Evolutionary conservation across 2,329 filamentous ascomycete genomes (phyloP).

Genomic region (Penicillium sp.): DNA sequence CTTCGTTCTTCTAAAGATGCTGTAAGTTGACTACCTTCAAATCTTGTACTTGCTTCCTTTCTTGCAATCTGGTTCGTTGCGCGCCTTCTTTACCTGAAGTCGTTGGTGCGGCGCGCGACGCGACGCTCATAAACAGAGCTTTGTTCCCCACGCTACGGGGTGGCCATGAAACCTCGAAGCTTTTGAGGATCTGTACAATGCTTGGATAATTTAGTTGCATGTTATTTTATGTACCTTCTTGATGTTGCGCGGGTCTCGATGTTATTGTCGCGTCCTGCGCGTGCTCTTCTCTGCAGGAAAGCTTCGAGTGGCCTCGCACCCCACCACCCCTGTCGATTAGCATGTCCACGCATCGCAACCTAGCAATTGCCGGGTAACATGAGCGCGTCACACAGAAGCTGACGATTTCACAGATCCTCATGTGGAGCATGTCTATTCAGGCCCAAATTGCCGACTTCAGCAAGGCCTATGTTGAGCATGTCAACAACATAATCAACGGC

Average conservation of each 20-base stretch:
- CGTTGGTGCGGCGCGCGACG: conserved; percentile 14
- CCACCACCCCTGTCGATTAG: not conserved
- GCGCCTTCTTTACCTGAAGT: not conserved
- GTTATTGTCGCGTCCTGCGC: not conserved
- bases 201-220: not conserved
- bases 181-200: not conserved
- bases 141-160: not conserved
- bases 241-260: not conserved
- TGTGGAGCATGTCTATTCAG: conserved; percentile 75
- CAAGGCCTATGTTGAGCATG: conserved; percentile 82
- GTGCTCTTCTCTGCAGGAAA: not conserved
- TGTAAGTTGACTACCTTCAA: conserved; percentile 55
- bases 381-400: conserved; percentile 13
- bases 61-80: conserved; percentile 6
- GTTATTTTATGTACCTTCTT: not conserved
- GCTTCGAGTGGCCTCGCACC: not conserved
- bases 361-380: not conserved
- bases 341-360: not conserved
- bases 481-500: conserved; percentile 73
- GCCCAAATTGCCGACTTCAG: conserved; percentile 76
- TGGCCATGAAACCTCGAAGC: conserved; percentile 2
- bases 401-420: conserved; percentile 60
- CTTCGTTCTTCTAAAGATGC: conserved; percentile 78
- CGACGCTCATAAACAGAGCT: conserved; percentile 21
- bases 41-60: conserved; percentile 7